Evolutionary conservation across 2,329 filamentous ascomycete genomes (phyloP).

Genomic region (Ceratocystis lukuohia): DNA sequence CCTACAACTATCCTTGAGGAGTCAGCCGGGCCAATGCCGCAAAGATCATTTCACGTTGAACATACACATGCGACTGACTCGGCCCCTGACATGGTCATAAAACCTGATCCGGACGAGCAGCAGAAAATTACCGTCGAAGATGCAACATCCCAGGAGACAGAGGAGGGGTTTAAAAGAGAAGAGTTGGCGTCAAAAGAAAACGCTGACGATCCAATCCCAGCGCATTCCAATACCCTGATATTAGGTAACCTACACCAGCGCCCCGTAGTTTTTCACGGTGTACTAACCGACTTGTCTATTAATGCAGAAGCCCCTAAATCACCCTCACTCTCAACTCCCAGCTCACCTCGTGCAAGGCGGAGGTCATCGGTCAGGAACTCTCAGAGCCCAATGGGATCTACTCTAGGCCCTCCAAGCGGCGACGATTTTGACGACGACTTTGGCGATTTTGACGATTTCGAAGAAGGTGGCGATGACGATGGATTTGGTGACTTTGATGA

Average conservation of each 20-base stretch:
- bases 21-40: conserved; percentile 32
- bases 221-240: background rate
- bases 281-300: background rate
- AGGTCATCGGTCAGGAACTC: conserved; percentile 12
- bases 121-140: conserved; percentile 17
- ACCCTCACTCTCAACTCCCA: conserved; percentile 21
- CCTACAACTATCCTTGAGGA: conserved; percentile 43
- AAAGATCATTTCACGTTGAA: conserved; percentile 33
- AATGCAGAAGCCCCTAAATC: conserved; percentile 14
- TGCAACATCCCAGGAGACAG: background rate
- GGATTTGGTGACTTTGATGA: conserved; percentile 62
- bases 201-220: background rate
- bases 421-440: conserved; percentile 45
- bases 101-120: conserved; percentile 32
- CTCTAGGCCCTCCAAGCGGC: conserved; percentile 21
- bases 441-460: conserved; percentile 52
- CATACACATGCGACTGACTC: conserved; percentile 39
- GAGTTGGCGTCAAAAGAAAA: background rate
- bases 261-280: background rate
- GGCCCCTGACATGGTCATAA: conserved; percentile 39
- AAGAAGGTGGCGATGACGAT: conserved; percentile 41
- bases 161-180: background rate
- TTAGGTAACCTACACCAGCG: background rate
- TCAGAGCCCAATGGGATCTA: conserved; percentile 20
- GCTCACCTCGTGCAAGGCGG: conserved; percentile 12